Base-by-base conservation (phyloP, 208 protist species). In the Trypanosoma rangeli region DNA sequence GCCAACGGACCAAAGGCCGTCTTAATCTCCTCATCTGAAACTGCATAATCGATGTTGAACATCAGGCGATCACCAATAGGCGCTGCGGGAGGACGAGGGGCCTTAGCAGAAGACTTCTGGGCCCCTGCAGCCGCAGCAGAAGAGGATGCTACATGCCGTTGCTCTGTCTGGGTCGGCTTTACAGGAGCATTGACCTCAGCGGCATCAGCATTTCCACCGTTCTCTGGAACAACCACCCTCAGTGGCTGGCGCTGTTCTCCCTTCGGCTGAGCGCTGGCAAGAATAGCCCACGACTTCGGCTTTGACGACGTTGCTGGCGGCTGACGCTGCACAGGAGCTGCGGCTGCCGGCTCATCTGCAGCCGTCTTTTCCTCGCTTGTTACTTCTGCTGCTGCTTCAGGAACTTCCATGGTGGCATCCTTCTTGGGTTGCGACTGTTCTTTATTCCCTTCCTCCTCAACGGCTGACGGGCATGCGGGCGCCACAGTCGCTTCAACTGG, bases 1-100 rank as follows among this genome's bases (percentile, higher is more conserved):
- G 76, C 77, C 46, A 90, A 39, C 8, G 74, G 31, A 7, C 90
- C 87, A 35, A 95, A 77, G 7, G 90, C 87, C 8, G 66, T 59
- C 56, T 80, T 78, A 72, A 95, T 86, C 68, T 95, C 90, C 8
- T 93, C 84, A 62, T 95, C 90, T n/a, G 79, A 90, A 31, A 92
- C 86, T 29, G 60, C 20, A 52, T 76, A 69, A 35, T 80, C 79
- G 62, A 84, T 90, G 70, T 83, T 93, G 83, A 95, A 93, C 85
- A 95, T 92, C 58, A 93, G 78, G 59, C 87, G 86, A 67, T 93
- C 87, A 48, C 87, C 90, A 44, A 89, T 73, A 33, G 85, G 52
- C 52, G 76, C 55, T 31, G 64, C 20, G 15, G 67, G 59, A 26
- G 62, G 9, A 72, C 81, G 29, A 52, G 72, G 13, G 48, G 64